These are phyloP conservation scores for Citrus hindsii DNA, from an alignment of 345 rosid species.

Conservation along the genomic window DNA sequence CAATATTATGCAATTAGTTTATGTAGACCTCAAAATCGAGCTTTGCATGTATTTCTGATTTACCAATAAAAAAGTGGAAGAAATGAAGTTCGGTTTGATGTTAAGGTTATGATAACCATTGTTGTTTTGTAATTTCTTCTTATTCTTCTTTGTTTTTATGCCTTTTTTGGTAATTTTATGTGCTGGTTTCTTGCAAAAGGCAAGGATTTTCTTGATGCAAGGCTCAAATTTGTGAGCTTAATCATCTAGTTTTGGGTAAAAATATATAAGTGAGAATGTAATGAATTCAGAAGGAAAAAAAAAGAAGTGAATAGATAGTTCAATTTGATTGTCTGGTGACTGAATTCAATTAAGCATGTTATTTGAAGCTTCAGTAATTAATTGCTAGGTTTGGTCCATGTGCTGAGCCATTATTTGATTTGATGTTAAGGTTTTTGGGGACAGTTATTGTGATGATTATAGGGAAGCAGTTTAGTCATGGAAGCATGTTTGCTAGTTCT, in stretches of 20 bases:
- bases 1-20: background rate
- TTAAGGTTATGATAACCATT: background rate
- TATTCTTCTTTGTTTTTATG: background rate
- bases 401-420: background rate
- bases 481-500: constrained; percentile 4
- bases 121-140: background rate
- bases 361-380: background rate
- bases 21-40: background rate
- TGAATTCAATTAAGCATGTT: background rate
- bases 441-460: background rate
- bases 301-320: background rate
- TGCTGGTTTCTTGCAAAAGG: background rate
- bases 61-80: background rate
- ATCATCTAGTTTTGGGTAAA: background rate
- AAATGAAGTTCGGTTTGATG: background rate
- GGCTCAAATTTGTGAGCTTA: background rate
- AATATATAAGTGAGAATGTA: background rate
- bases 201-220: background rate
- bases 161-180: background rate
- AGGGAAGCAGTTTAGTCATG: background rate
- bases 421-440: background rate
- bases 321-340: background rate
- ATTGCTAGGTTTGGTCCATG: background rate
- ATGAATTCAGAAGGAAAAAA: background rate
- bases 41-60: constrained; percentile 9